phyloP scores from a whole-genome alignment of 495 filamentous ascomycete species.

The Daldinia grandis region DNA sequence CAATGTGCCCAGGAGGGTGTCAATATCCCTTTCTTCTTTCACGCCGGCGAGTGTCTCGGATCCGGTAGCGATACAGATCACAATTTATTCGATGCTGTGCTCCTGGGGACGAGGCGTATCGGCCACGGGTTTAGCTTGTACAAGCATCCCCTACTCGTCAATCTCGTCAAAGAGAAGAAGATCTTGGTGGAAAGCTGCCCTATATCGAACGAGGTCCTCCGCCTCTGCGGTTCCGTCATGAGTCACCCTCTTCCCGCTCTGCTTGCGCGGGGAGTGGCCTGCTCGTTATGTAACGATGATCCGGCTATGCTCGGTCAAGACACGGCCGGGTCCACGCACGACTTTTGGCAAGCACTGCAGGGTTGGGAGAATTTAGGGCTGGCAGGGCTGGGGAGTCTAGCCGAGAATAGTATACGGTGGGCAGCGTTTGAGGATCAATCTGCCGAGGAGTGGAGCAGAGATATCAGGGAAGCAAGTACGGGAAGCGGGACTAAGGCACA shows the following conservation, averaged over 20 bases:
- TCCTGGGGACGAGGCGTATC: slow-evolving; percentile 87
- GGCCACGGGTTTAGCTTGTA: slow-evolving; percentile 88
- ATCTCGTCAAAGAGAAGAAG: slow-evolving; percentile 85
- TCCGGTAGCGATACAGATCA: slow-evolving; percentile 78
- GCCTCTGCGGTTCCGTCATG: slow-evolving; percentile 78
- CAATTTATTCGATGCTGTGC: slow-evolving; percentile 89
- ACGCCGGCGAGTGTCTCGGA: slow-evolving; percentile 85
- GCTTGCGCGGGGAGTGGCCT: slow-evolving; percentile 81
- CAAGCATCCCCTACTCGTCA: slow-evolving; percentile 89
- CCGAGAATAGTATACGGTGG: slow-evolving; percentile 92
- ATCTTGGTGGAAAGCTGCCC: slow-evolving; percentile 90
- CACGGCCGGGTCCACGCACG: slow-evolving; percentile 78
- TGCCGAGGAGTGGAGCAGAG: slow-evolving; percentile 71
- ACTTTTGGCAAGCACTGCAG: slow-evolving; percentile 92
- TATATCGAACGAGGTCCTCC: slow-evolving; percentile 82
- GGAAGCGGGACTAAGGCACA: slow-evolving; percentile 77
- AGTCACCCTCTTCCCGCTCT: slow-evolving; percentile 84
- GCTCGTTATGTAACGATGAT: slow-evolving; percentile 84
- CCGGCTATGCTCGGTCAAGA: slow-evolving; percentile 83
- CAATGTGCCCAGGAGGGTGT: slow-evolving; percentile 78
- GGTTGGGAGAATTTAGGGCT: slow-evolving; percentile 86
- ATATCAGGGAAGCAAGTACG: slow-evolving; percentile 74
- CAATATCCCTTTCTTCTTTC: slow-evolving; percentile 95
- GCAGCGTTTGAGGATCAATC: slow-evolving; percentile 84
- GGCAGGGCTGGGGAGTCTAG: slow-evolving; percentile 81